Percentiles rank a stretch among this genome's conserved stretches.
These are phyloP conservation scores for Candida tallmaniae DNA, from an alignment of 805 yeast genomes.

Conservation along the genomic window DNA sequence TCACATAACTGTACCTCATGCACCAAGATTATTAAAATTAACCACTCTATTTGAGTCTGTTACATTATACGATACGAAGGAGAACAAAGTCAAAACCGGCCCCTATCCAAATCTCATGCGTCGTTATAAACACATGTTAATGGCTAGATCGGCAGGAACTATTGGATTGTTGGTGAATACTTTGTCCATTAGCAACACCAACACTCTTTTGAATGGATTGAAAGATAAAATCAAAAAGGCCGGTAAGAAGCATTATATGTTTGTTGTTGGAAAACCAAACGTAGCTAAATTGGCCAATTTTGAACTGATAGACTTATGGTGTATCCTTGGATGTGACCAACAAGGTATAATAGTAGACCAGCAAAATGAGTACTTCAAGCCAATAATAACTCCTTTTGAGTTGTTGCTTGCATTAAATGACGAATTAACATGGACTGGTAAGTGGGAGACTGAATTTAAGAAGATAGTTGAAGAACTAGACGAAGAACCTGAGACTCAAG, in stretches of 20 bases:
- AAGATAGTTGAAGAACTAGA: conserved; percentile 44
- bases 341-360: conserved; percentile 87
- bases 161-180: conserved; percentile 90
- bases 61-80: conserved; percentile 44
- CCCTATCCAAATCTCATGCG: conserved; percentile 79
- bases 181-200: conserved; percentile 72
- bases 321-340: conserved; percentile 89
- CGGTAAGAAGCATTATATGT: conserved; percentile 87
- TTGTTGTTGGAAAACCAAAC: conserved; percentile 97
- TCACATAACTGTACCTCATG: conserved; percentile 69
- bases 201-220: conserved; percentile 57
- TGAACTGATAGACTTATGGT: conserved; percentile 93
- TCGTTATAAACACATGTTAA: conserved; percentile 80
- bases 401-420: conserved; percentile 71
- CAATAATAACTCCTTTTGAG: conserved; percentile 93
- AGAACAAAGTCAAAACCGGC: conserved; percentile 38
- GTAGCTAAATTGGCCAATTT: conserved; percentile 96
- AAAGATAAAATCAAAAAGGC: conserved; percentile 60
- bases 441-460: conserved; percentile 81
- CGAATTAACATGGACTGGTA: conserved; percentile 85
- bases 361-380: conserved; percentile 76
- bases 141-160: conserved; percentile 88
- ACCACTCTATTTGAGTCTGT: conserved; percentile 64
- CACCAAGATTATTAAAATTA: conserved; percentile 72
- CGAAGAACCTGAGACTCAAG: conserved; percentile 25